phyloP scores from a whole-genome alignment of 345 rosid genomes.

The Gynandropsis gynandra region DNA sequence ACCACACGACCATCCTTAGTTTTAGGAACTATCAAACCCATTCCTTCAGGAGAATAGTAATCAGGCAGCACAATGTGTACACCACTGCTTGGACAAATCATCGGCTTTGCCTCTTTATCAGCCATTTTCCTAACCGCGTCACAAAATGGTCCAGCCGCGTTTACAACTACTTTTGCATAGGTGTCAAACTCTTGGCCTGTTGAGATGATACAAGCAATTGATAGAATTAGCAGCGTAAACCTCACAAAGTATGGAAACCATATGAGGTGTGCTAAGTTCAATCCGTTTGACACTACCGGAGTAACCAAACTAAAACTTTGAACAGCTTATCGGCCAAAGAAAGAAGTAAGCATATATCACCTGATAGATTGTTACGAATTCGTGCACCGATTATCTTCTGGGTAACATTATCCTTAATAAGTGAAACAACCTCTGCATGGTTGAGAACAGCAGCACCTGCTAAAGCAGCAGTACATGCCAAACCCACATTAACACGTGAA shows the following conservation, averaged over 20 bases:
- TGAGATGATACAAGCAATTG: slow-evolving; percentile 9
- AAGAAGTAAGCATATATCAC: slow-evolving; percentile 29
- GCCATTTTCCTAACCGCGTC: slow-evolving; percentile 86
- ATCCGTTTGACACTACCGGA: background rate
- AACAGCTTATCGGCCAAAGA: slow-evolving; percentile 2
- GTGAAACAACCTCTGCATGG: slow-evolving; percentile 84
- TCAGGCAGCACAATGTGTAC: slow-evolving; percentile 93
- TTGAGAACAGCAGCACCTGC: slow-evolving; percentile 95
- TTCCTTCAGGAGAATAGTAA: slow-evolving; percentile 97
- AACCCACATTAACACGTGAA: slow-evolving; percentile 76
- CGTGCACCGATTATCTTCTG: slow-evolving; percentile 70
- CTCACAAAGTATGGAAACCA: background rate
- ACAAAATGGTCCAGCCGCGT: slow-evolving; percentile 96
- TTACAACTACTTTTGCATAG: slow-evolving; percentile 83
- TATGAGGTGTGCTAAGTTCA: slow-evolving; percentile 2
- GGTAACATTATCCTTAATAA: slow-evolving; percentile 56
- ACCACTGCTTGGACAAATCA: slow-evolving; percentile 97
- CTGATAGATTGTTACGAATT: slow-evolving; percentile 76
- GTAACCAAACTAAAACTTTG: background rate
- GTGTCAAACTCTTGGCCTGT: slow-evolving; percentile 78
- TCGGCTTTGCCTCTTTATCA: slow-evolving; percentile 49
- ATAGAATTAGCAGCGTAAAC: background rate
- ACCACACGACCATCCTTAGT: slow-evolving; percentile 98
- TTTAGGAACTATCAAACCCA: slow-evolving; percentile 99
- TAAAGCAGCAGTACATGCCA: slow-evolving; percentile 85